These are phyloP conservation scores for Starmerella ratchasimensis DNA, from an alignment of 805 yeast genomes.

Conservation along the genomic window DNA sequence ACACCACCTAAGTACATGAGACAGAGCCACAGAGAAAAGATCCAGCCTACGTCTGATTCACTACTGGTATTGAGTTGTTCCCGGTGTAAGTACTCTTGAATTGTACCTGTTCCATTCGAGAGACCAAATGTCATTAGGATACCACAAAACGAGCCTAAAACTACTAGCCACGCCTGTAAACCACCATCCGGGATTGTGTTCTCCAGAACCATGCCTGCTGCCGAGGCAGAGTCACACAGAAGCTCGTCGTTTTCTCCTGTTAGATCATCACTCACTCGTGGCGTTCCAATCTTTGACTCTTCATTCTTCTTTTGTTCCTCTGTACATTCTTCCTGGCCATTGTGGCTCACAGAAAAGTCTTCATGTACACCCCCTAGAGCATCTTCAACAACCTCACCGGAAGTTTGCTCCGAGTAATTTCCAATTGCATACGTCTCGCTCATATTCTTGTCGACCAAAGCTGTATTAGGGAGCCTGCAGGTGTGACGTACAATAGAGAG, in stretches of 20 bases:
- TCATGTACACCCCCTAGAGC: too few species aligned
- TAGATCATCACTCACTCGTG: too few species aligned
- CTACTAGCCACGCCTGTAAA: conserved; percentile 39
- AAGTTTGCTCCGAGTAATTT: too few species aligned
- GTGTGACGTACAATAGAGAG: too few species aligned
- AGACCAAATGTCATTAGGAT: conserved; percentile 47
- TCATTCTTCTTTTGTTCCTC: too few species aligned
- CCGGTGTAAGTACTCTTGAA: conserved; percentile 46
- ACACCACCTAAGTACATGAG: conserved; percentile 34
- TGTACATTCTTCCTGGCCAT: too few species aligned
- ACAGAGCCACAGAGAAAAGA: conserved; percentile 36
- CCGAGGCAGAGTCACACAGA: not conserved
- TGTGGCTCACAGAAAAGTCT: too few species aligned
- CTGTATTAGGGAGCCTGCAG: too few species aligned
- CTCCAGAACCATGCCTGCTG: conserved; percentile 3
- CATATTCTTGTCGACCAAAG: too few species aligned
- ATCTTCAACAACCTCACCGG: too few species aligned
- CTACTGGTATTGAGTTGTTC: conserved; percentile 37
- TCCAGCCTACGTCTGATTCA: conserved; percentile 52
- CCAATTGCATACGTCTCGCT: too few species aligned
- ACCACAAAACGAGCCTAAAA: conserved; percentile 46
- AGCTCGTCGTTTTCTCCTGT: not conserved
- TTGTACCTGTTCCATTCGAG: conserved; percentile 52
- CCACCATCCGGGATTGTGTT: conserved; percentile 38
- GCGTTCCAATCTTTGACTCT: too few species aligned